Evolutionary conservation across 2,329 filamentous ascomycete genomes (phyloP), one percentile per base, ranked within the genome.

Genomic region (Fusarium veterinarium): DNA sequence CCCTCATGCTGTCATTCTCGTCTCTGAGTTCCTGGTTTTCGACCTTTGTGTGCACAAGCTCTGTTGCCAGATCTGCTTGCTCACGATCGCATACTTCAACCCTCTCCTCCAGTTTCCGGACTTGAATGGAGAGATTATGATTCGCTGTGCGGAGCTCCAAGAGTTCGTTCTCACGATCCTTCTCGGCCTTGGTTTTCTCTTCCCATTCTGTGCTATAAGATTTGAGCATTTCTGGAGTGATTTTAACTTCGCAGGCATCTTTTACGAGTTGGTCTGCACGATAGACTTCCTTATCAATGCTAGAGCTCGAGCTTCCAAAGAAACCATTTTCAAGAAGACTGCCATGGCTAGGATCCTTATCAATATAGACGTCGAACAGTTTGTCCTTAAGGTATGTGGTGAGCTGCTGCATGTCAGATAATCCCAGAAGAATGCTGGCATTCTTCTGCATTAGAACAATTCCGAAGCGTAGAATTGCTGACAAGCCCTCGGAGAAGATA

Each of bases 361-460:
- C 96, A 71, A 99, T 98, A 81, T 99, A 99, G 42, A 95, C 95
- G 79, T 99, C 96, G 73, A 99, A 99, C 1, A 99, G 79, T 74
- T 93, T 93, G 81, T 99, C 96, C 80, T 98, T 97, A 31, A 99
- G 86, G 83, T 97, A 98, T 7, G 89, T 93, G 1, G 95, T 97
- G 53, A 99, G 87, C 45, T 93, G 90, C 53, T 91, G 88, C 95
- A 99, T 98, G 78, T 98, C 96, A 45, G 93, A 92, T 89, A 98
- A 95, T 28, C 83, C 89, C 41, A 98, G 87, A 10, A 99, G 84
- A 0, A 91, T 87, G 28, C 91, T 83, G 1, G 93, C 89, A 80
- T 99, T 99, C 84, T 97, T 97, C 78, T 96, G 94, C 94, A 99
- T 98, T 57, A 99, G 87, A 7, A 96, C 94, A 73, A 98, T 92